Evolutionary conservation across 345 rosid species (phyloP), one percentile per base, ranked within the genome.

Genomic region (Psidium friedrichsthalianum): DNA sequence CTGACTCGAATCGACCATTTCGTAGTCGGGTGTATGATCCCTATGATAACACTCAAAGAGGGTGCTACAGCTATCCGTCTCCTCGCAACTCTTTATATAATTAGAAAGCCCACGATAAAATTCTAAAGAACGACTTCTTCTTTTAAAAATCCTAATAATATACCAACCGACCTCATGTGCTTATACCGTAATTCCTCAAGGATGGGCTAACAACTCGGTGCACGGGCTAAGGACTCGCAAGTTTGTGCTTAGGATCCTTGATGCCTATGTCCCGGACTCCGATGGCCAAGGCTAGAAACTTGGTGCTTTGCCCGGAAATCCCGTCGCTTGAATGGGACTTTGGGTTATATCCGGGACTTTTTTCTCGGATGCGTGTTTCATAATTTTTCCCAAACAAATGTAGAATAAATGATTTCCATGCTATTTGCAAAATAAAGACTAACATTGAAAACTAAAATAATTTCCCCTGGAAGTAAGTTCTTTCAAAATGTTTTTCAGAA

Each of bases 241-340:
- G 78, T 36, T 69, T 0, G 20, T 0, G 25, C 47, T 21, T 1
- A 2, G 11, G 11, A 36, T 32, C 47, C 25, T 13, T 2, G 0
- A 3, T 36, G 78, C 78, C 47, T 36, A 18, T 36, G 13, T 10
- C 25, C 0, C 1, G 3, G 24, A 69, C 78, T 25, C 36, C 24
- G 5, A 4, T 15, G 47, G 78, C 12, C 13, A 2, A 36, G 78
- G 47, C 14, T 69, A 4, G 47, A 6, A 8, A 9, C 13, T 1
- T 2, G 24, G 13, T 32, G 47, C 47, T 2, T 5, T 0, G 13
- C 24, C 78, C 2, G 0, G 11, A 4, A 1, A 32, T 1, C 47
- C 13, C 13, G 3, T 8, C 2, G 3, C 1, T 7, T 0, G 13
- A 18, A 69, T 0, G 21, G 0, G 2, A 8, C 0, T 0, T 2